Evolutionary conservation across 1,284 basidiomycete genomes (phyloP).

Genomic region (Heterobasidion irregulare): DNA sequence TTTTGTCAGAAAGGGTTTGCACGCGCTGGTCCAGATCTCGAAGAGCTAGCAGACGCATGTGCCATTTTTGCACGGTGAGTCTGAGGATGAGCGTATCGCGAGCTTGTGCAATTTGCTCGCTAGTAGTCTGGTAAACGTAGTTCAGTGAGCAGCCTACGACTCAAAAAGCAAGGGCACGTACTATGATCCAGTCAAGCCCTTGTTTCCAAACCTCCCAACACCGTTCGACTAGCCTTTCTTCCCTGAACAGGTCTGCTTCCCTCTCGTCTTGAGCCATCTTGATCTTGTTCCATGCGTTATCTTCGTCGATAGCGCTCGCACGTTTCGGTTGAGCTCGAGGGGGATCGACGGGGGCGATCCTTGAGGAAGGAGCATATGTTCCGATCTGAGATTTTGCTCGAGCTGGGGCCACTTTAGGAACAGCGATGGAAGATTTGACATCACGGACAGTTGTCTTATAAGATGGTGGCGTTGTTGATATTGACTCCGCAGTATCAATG

Average conservation of each 20-base stretch:
- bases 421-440: neutral
- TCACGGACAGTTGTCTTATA: slow-evolving; percentile 26
- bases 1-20: slow-evolving; percentile 30
- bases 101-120: slow-evolving; percentile 48
- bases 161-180: slow-evolving; percentile 28
- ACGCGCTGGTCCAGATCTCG: slow-evolving; percentile 32
- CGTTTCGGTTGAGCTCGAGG: slow-evolving; percentile 27
- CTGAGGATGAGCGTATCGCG: slow-evolving; percentile 53
- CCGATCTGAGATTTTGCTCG: slow-evolving; percentile 13
- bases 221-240: slow-evolving; percentile 51
- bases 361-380: slow-evolving; percentile 4
- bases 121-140: slow-evolving; percentile 41
- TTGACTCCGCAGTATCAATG: slow-evolving; percentile 24
- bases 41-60: slow-evolving; percentile 26
- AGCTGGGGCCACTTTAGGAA: slow-evolving; percentile 10
- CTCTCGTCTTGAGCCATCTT: slow-evolving; percentile 59
- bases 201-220: slow-evolving; percentile 68
- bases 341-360: slow-evolving; percentile 12
- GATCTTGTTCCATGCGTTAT: slow-evolving; percentile 72
- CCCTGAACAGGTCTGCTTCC: slow-evolving; percentile 60
- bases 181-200: slow-evolving; percentile 60
- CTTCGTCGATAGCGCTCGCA: slow-evolving; percentile 43
- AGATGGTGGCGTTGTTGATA: slow-evolving; percentile 43
- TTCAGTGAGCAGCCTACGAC: slow-evolving; percentile 4
- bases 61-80: slow-evolving; percentile 51